Base-by-base conservation (phyloP, 1,284 basidiomycete genomes). In the Bjerkandera adusta region DNA sequence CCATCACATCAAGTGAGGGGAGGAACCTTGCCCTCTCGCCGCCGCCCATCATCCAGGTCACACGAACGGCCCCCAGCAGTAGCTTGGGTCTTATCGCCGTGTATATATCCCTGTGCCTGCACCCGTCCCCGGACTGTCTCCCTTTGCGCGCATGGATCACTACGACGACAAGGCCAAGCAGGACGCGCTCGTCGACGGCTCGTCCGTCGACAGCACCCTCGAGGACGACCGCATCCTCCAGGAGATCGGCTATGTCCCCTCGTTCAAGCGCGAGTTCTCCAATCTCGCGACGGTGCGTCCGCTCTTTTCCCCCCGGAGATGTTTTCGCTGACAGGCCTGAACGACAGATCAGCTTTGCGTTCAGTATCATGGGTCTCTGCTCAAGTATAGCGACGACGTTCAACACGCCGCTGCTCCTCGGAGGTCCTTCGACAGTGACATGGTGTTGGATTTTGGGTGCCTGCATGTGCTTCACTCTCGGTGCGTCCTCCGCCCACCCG, bases 371-470 rank as follows among this genome's bases (percentile, higher is more conserved):
- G 85, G 86, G 88, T 27, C 69, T 91, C 26, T 89, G 86, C 65
- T 89, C 87, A 3, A 87, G 84, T 54, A 78, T 92, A 33, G 80
- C 89, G 1, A 90, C 82, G 24, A 91, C 89, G 1, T 88, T 92
- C 71, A 85, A 90, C 56, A 89, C 86, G 0, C 89, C 89, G 0
- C 68, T 92, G 30, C 68, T 80, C 13, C 73, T 85, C 3, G 89
- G 88, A 4, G 89, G 89, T 2, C 89, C 89, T 12, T 70, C 86
- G 16, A 81, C 83, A 15, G 86, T 83, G 34, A 79, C 81, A 4
- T 89, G 89, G 89, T 89, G 86, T 58, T 91, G 89, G 89, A 82
- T 88, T 52, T 64, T 86, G 3, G 88, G 89, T 15, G 76, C 83
- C 1, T 64, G 56, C 29, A 87, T 89, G 78, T 89, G 85, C 66